Percentiles rank a stretch among this genome's conserved stretches.
phyloP scores from a whole-genome alignment of 2,329 filamentous ascomycete species.

The Sporothrix euskadiensis region DNA sequence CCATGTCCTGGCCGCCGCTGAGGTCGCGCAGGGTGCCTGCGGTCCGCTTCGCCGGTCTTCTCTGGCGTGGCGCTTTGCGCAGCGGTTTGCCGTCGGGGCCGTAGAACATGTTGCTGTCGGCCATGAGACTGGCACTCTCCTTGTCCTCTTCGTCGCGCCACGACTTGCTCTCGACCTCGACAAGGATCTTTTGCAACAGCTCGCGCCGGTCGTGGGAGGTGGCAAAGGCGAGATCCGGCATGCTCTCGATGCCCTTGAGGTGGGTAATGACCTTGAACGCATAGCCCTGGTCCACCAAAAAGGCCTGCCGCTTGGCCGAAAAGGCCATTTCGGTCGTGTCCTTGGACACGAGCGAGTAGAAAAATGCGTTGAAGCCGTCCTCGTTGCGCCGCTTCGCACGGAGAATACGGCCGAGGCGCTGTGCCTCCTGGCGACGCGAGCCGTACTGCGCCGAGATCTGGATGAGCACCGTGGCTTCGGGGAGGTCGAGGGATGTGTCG shows the following conservation, averaged over 20 bases:
- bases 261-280: conserved; percentile 99
- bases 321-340: conserved; percentile 99
- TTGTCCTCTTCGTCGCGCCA: too few relatives aligned
- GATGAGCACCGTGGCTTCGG: conserved; percentile 93
- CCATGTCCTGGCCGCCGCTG: conserved; percentile 93
- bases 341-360: conserved; percentile 96
- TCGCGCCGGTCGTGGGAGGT: conserved; percentile 79
- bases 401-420: conserved; percentile 87
- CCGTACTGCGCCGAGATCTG: conserved; percentile 98
- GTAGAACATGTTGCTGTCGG: too few relatives aligned
- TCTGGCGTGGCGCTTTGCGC: too few relatives aligned
- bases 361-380: conserved; percentile 98
- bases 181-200: conserved; percentile 81
- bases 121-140: too few relatives aligned
- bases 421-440: conserved; percentile 93
- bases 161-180: too few relatives aligned
- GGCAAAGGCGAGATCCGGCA: conserved; percentile 75
- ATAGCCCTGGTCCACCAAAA: conserved; percentile 96
- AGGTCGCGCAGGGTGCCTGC: conserved; percentile 84
- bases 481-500: conserved; percentile 94
- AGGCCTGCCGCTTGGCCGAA: conserved; percentile 93
- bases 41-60: conserved; percentile 57
- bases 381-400: conserved; percentile 94
- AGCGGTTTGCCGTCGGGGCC: too few relatives aligned
- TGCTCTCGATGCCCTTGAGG: conserved; percentile 83